Base-by-base conservation (phyloP, 1,284 basidiomycete species). In the Sporisorium graminicola region DNA sequence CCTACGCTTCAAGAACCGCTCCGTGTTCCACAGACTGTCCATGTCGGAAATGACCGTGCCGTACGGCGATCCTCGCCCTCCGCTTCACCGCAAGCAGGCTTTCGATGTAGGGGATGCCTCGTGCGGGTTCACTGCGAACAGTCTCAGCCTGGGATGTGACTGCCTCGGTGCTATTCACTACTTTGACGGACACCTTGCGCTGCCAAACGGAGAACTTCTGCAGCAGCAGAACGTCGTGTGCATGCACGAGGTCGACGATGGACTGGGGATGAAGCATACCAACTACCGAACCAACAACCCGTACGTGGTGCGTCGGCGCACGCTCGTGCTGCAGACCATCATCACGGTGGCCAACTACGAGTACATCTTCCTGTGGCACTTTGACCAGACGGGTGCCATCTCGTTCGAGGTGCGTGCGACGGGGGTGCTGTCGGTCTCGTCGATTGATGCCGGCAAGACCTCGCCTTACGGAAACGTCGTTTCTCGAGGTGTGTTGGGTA, bases 271-370 rank as follows among this genome's bases (percentile, higher is more conserved):
- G 86, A 88, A 87, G 79, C 83, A 85, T 81, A 92, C 91, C 58
- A 94, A 95, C 85, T 94, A 91, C 86, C 91, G 94, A 62, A 89
- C 91, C n/a, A 47, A 44, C 46, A 92, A 91, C 33, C 93, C 91
- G 0, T 90, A 92, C 64, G 91, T 92, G 8, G 93, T 93, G 16
- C 90, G 94, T 54, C 90, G 91, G 64, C 90, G 94, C 71, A 89
- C 93, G 58, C 89, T 96, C 27, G 92, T 95, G 27, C 88, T 95
- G 74, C 93, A 92, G 86, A 93, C 93, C 90, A 92, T 93, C 55
- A 93, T 92, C 87, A 95, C 94, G 0, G 88, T 95, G 67, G 93
- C 93, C 31, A 94, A 95, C 85, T 94, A 94, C 85, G 93, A 92
- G 91, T 79, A 71, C 87, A 90, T 92, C 72, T 93, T 91, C 89